Conservation (phyloP, 2,329 filamentous ascomycete species). For the Cladosporium sp. region DNA sequence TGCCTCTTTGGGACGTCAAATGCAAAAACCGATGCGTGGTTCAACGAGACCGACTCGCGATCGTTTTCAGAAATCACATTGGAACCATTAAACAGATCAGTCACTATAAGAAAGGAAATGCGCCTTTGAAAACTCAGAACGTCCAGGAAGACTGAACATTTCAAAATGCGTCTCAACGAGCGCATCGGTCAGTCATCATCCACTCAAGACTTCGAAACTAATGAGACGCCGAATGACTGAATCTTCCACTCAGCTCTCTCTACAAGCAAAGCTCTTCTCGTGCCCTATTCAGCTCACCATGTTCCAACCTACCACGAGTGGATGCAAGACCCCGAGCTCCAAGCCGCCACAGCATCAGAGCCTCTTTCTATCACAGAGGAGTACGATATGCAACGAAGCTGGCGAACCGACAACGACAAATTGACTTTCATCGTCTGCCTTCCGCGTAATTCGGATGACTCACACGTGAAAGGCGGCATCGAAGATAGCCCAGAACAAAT, state of each 20-base stretch:
- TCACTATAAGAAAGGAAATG: not conserved
- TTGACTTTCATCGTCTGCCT: conserved; percentile 83
- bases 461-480: conserved; percentile 21
- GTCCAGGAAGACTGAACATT: not conserved
- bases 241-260: conserved; percentile 25
- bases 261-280: conserved; percentile 62
- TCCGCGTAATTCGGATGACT: conserved; percentile 17
- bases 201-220: not conserved
- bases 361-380: conserved; percentile 74
- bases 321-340: conserved; percentile 85
- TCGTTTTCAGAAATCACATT: too few relatives aligned
- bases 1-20: not conserved
- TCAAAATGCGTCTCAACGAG: conserved; percentile 38
- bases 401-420: conserved; percentile 77
- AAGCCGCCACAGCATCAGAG: conserved; percentile 80
- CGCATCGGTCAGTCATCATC: conserved; percentile 26
- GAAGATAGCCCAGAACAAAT: conserved; percentile 49
- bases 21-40: too few relatives aligned
- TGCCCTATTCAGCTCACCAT: conserved; percentile 77
- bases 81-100: too few relatives aligned
- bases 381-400: conserved; percentile 83
- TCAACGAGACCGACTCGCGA: too few relatives aligned
- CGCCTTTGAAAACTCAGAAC: too few relatives aligned
- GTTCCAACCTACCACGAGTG: conserved; percentile 78
- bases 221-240: not conserved